Evolutionary conservation across 2,329 filamentous ascomycete genomes (phyloP).

Genomic region (Trichoderma sp.): DNA sequence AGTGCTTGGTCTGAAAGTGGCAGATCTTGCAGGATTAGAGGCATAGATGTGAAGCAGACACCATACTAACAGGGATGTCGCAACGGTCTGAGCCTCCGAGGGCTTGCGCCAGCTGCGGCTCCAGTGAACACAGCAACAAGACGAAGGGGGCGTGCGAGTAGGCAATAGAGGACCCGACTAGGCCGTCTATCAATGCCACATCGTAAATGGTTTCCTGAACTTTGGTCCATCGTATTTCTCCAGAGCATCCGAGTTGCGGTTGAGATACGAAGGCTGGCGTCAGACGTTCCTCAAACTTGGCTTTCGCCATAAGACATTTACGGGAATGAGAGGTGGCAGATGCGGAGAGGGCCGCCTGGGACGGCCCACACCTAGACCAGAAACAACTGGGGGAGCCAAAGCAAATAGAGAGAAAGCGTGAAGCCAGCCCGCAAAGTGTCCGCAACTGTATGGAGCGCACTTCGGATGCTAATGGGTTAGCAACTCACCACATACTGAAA

Average conservation of each 20-base stretch:
- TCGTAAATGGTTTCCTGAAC: not conserved
- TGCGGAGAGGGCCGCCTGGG: slow-evolving; percentile 19
- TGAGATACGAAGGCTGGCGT: not conserved
- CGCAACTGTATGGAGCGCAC: not conserved
- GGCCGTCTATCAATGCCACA: not conserved
- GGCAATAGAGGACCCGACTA: not conserved
- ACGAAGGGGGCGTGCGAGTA: not conserved
- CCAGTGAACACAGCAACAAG: not conserved
- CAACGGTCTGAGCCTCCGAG: slow-evolving; percentile 1
- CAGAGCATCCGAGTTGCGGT: not conserved
- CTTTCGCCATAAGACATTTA: not conserved
- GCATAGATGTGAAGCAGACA: not conserved
- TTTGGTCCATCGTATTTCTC: not conserved
- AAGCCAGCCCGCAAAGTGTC: slow-evolving; percentile 6
- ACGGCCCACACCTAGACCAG: slow-evolving; percentile 17
- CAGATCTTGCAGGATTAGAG: slow-evolving; percentile 20
- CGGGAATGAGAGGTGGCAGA: not conserved
- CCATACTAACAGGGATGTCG: not conserved
- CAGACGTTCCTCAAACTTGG: not conserved
- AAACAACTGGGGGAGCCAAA: slow-evolving; percentile 1
- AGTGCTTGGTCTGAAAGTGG: slow-evolving; percentile 14
- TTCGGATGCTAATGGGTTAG: not conserved
- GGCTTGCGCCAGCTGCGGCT: not conserved
- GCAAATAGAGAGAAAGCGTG: not conserved
- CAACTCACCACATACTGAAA: not conserved